Conservation (phyloP, 2,329 filamentous ascomycete genomes). For the Coleophoma cylindrospora region DNA sequence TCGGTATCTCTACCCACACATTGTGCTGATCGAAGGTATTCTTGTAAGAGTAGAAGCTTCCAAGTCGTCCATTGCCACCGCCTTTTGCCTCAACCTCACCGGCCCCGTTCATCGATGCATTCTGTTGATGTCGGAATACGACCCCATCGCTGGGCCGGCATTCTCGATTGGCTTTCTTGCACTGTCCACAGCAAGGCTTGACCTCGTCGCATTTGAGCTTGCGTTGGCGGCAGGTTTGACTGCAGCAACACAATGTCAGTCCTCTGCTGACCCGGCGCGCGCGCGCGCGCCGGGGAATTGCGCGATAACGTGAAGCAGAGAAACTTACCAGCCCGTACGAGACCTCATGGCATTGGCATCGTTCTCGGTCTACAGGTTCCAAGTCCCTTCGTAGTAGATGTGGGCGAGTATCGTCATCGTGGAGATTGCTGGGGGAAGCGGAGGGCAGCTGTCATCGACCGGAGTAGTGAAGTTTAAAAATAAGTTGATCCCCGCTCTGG, state of each 20-base stretch:
- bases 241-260: conserved; percentile 14
- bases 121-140: conserved; percentile 64
- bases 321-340: conserved; percentile 29
- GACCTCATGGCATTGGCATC: conserved; percentile 26
- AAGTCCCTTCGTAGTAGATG: too few relatives aligned
- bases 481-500: too few relatives aligned
- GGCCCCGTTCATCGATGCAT: conserved; percentile 59
- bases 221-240: conserved; percentile 51
- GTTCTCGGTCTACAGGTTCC: too few relatives aligned
- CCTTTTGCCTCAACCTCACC: conserved; percentile 28
- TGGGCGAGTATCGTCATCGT: too few relatives aligned
- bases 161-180: conserved; percentile 50
- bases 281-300: neutral
- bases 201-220: conserved; percentile 63
- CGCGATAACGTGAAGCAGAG: neutral
- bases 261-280: neutral
- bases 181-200: conserved; percentile 56
- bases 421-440: too few relatives aligned
- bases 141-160: conserved; percentile 58
- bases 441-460: too few relatives aligned
- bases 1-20: conserved; percentile 59
- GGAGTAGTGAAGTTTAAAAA: too few relatives aligned
- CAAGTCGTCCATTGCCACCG: conserved; percentile 36
- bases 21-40: conserved; percentile 57
- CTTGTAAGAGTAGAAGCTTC: conserved; percentile 61